Conservation (phyloP, 2,329 filamentous ascomycete species). For the Talaromyces rugulosus region DNA sequence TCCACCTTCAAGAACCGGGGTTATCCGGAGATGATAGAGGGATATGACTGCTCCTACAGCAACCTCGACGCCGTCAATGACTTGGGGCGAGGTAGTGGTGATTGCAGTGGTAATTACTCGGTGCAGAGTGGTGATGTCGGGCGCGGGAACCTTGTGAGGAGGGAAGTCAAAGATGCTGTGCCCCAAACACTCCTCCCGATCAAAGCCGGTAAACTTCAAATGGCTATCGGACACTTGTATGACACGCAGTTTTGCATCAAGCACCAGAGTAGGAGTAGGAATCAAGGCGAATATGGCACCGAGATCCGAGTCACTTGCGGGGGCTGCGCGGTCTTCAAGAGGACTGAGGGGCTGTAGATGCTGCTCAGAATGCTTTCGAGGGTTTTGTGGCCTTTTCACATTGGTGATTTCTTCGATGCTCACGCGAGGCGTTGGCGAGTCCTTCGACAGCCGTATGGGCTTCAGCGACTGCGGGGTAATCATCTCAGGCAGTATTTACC, state of each 20-base stretch:
- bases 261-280: conserved; percentile 35
- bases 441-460: not conserved
- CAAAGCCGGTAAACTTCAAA: conserved; percentile 27
- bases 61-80: conserved; percentile 24
- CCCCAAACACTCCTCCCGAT: conserved; percentile 33
- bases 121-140: conserved; percentile 32
- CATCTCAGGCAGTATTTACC: not conserved
- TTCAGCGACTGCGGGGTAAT: not conserved
- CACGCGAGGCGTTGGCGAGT: not conserved
- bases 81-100: conserved; percentile 30
- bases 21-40: conserved; percentile 31
- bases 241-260: conserved; percentile 34
- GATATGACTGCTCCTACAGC: conserved; percentile 9
- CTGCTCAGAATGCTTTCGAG: not conserved
- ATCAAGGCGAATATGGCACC: conserved; percentile 24
- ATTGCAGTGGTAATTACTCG: conserved; percentile 36
- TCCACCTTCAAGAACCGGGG: conserved; percentile 41
- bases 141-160: conserved; percentile 27
- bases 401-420: not conserved
- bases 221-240: conserved; percentile 44
- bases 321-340: not conserved
- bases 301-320: conserved; percentile 13
- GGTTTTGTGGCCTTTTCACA: not conserved
- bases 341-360: conserved; percentile 3
- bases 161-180: conserved; percentile 38